Percentiles rank a stretch among this genome's conserved stretches.
phyloP scores from a whole-genome alignment of 495 filamentous ascomycete genomes.

The Viridothelium virens region DNA sequence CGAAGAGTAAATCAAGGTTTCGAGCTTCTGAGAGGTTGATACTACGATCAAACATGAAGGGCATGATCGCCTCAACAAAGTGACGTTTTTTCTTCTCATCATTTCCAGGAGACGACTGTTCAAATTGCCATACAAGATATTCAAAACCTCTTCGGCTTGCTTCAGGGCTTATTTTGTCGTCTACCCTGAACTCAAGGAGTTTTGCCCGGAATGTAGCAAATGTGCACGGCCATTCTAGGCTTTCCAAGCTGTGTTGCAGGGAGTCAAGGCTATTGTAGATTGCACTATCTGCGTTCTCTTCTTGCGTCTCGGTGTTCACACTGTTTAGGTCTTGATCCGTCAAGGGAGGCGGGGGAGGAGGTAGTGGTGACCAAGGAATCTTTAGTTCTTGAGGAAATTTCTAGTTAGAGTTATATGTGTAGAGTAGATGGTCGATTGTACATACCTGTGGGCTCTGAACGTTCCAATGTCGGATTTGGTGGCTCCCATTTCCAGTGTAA shows the following conservation, averaged over 20 bases:
- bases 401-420: background rate
- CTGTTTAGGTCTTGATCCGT: background rate
- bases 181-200: background rate
- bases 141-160: background rate
- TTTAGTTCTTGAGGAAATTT: too few relatives aligned
- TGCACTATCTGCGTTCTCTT: background rate
- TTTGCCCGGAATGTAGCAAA: background rate
- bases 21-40: background rate
- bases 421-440: background rate
- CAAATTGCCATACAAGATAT: background rate
- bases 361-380: background rate
- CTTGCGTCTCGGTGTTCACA: background rate
- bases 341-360: background rate
- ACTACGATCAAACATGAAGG: constrained; percentile 2
- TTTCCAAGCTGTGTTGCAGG: background rate
- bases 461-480: constrained; percentile 12
- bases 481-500: constrained; percentile 26
- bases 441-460: background rate
- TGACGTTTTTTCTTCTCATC: background rate
- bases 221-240: background rate
- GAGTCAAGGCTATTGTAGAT: background rate
- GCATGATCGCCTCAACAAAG: background rate
- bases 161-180: background rate
- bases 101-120: background rate
- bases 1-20: background rate